Base-by-base conservation (phyloP, 2,329 filamentous ascomycete species). In the Plectosphaerella plurivora region DNA sequence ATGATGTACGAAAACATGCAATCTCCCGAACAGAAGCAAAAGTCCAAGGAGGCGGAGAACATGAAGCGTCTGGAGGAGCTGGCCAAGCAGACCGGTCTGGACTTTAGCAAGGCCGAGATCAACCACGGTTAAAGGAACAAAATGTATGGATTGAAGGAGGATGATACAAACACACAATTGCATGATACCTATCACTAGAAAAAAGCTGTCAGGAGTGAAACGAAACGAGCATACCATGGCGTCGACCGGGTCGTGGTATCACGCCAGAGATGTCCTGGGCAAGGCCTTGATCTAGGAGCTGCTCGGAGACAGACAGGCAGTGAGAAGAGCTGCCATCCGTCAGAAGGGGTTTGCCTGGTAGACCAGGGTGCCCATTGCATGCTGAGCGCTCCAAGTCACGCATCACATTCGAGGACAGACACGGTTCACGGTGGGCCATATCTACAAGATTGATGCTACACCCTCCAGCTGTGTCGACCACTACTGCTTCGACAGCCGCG, bases 1-100 rank as follows among this genome's bases (percentile, higher is more conserved):
- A 99, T 99, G 94, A 99, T 99, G 94, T 99, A 82, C 65, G 94
- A 99, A 75, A 94, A 99, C 79, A 81, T 89, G 60, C 92, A 97
- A 77, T 99, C 20, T 14, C 48, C 48, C 65, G 94, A 99, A 75
- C 94, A 99, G 79, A 81, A 89, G 60, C 92, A 97, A 76, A 99
- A 99, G 83, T 92, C 97, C 76, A 77, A 82, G 71, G 94, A 99
- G 76, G 86, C 96, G 80, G 90, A 92, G 79, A 97, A 97, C 82
- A 73, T 85, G 66, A 93, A 99, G 52, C 87, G 99, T 63, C 74
- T 99, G 67, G 88, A 89, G 74, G 91, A 95, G 76, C 97, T 99
- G 74, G 88, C 97, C 82, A 84, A 96, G 70, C 82, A 86, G 61
- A 82, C 83, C 1, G 84, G 88, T 73, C 83, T 88, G 79, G 85